phyloP scores from a whole-genome alignment of 208 protist species.

The Trypanosoma scelopori region DNA sequence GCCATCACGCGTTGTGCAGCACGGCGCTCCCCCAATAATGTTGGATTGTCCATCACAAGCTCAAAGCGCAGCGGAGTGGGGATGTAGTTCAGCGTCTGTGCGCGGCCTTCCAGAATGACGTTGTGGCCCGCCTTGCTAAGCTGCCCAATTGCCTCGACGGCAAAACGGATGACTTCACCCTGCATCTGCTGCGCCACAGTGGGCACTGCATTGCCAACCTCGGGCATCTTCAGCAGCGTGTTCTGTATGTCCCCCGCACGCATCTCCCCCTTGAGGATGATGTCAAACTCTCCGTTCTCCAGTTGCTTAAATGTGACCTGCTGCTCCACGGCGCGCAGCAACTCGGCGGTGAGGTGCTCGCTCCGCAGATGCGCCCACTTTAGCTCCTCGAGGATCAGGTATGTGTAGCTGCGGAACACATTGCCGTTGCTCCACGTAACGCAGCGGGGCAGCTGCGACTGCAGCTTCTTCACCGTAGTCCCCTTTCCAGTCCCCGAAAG shows the following conservation, averaged over 20 bases:
- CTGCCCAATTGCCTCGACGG: conserved; percentile 52
- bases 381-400: conserved; percentile 68
- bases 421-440: conserved; percentile 93
- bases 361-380: conserved; percentile 48
- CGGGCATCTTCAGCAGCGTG: conserved; percentile 82
- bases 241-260: conserved; percentile 86
- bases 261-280: conserved; percentile 61
- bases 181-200: conserved; percentile 91
- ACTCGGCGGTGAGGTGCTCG: conserved; percentile 57
- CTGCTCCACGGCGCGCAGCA: conserved; percentile 54
- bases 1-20: conserved; percentile 91
- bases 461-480: conserved; percentile 82
- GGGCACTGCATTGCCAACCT: conserved; percentile 75
- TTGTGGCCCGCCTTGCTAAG: conserved; percentile 81
- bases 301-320: conserved; percentile 69
- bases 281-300: conserved; percentile 53
- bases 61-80: conserved; percentile 81
- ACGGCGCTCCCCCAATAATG: conserved; percentile 77
- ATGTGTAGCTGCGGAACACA: conserved; percentile 90
- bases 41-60: conserved; percentile 75
- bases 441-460: conserved; percentile 67
- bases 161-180: conserved; percentile 91
- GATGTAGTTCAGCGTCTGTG: conserved; percentile 90
- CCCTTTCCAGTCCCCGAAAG: conserved; percentile 92
- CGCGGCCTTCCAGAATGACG: conserved; percentile 88